phyloP scores from a whole-genome alignment of 1,139 yeast species.

The Protomyces lactucae-debilis region DNA sequence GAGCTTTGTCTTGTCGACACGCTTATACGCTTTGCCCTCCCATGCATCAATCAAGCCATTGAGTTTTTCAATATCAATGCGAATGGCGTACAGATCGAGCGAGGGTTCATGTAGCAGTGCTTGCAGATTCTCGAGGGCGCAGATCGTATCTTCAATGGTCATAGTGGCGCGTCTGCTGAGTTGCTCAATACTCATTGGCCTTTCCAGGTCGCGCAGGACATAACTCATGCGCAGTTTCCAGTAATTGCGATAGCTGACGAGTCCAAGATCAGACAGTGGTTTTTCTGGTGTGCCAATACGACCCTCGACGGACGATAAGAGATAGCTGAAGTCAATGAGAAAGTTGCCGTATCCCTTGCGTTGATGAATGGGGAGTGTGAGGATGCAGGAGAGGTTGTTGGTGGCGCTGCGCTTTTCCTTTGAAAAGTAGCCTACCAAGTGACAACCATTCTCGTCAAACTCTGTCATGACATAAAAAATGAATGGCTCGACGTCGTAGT shows the following conservation, averaged over 20 bases:
- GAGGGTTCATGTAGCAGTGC: slow-evolving; percentile 51
- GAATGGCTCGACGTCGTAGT: slow-evolving; percentile 93
- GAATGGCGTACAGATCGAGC: slow-evolving; percentile 51
- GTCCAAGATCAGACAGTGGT: slow-evolving; percentile 82
- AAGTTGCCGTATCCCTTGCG: slow-evolving; percentile 85
- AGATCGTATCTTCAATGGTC: slow-evolving; percentile 74
- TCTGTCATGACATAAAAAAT: slow-evolving; percentile 80
- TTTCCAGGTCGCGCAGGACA: slow-evolving; percentile 43
- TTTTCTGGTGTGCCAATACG: slow-evolving; percentile 91
- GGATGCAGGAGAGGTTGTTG: slow-evolving; percentile 82
- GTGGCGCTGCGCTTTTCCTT: slow-evolving; percentile 50
- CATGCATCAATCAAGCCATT: slow-evolving; percentile 49
- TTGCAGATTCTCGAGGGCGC: slow-evolving; percentile 73
- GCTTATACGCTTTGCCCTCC: slow-evolving; percentile 53
- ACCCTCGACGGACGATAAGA: slow-evolving; percentile 67
- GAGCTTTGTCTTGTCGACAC: slow-evolving; percentile 50
- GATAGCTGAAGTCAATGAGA: slow-evolving; percentile 81
- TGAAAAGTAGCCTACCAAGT: slow-evolving; percentile 89
- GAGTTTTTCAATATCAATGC: slow-evolving; percentile 49
- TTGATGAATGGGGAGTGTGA: slow-evolving; percentile 83
- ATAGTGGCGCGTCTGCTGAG: slow-evolving; percentile 73
- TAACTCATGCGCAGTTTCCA: slow-evolving; percentile 70
- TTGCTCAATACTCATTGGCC: slow-evolving; percentile 51
- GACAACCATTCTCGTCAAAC: slow-evolving; percentile 56
- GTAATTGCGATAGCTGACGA: slow-evolving; percentile 76